Conservation (phyloP, 306 rosid species). For the Sphenostylis stenocarpa region DNA sequence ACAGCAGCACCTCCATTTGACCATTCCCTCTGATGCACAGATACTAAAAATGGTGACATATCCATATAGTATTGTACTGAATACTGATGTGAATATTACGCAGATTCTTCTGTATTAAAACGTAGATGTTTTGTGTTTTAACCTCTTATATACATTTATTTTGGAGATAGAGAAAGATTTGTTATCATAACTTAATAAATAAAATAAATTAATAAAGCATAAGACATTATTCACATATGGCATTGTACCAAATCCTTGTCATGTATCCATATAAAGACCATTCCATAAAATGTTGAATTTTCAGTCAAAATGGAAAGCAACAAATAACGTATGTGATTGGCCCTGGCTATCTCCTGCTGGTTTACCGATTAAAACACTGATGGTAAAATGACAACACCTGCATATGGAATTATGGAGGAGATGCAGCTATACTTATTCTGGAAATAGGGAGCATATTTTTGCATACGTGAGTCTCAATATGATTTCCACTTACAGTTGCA, state of each 20-base stretch:
- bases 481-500: slow-evolving; percentile 49
- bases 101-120: background rate
- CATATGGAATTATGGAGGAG: background rate
- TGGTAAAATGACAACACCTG: slow-evolving; percentile 17
- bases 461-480: slow-evolving; percentile 14
- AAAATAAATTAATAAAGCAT: background rate
- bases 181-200: background rate
- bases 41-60: background rate
- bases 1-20: background rate
- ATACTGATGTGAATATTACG: background rate
- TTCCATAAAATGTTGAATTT: background rate
- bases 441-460: slow-evolving; percentile 21
- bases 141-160: background rate
- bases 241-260: background rate
- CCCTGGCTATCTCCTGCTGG: slow-evolving; percentile 5
- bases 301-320: slow-evolving; percentile 9
- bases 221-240: background rate
- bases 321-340: background rate
- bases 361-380: slow-evolving; percentile 22
- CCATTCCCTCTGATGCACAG: background rate
- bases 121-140: background rate
- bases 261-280: background rate
- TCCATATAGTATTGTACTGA: background rate
- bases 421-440: background rate
- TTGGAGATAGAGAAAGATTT: background rate